These are phyloP conservation scores for Kurtzmaniella quercitrusa DNA, from an alignment of 1,139 yeast genomes.

Conservation along the genomic window DNA sequence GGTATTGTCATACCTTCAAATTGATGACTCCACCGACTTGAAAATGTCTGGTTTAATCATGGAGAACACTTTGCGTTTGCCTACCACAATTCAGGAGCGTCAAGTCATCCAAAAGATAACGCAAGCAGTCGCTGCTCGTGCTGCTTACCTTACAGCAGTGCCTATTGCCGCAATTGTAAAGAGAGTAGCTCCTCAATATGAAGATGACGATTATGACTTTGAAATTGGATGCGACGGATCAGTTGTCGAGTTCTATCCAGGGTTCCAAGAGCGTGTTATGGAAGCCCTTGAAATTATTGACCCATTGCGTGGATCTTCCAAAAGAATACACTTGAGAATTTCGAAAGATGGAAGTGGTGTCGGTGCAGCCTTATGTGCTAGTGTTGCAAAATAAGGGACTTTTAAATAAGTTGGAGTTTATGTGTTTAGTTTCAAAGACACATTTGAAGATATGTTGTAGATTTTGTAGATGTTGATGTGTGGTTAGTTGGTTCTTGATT, in stretches of 20 bases:
- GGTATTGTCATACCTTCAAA: slow-evolving; percentile 75
- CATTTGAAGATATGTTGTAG: no score
- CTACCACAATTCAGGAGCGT: slow-evolving; percentile 68
- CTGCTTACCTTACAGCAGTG: slow-evolving; percentile 81
- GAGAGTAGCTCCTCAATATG: slow-evolving; percentile 38
- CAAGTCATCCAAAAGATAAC: slow-evolving; percentile 65
- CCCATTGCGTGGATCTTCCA: slow-evolving; percentile 66
- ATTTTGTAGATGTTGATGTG: no score
- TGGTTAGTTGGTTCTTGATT: no score
- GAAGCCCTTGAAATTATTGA: slow-evolving; percentile 69
- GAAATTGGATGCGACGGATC: slow-evolving; percentile 96
- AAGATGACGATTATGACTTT: slow-evolving; percentile 59
- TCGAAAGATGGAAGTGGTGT: slow-evolving; percentile 96
- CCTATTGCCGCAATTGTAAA: slow-evolving; percentile 75
- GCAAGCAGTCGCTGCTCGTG: slow-evolving; percentile 74
- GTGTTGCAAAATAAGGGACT: slow-evolving; percentile 19
- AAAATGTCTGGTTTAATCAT: slow-evolving; percentile 61
- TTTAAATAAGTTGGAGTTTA: no score
- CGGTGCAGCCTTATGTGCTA: slow-evolving; percentile 92
- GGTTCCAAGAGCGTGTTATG: slow-evolving; percentile 69
- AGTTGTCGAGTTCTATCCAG: slow-evolving; percentile 88
- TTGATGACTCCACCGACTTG: slow-evolving; percentile 71
- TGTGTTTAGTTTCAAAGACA: no score
- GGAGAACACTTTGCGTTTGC: slow-evolving; percentile 59
- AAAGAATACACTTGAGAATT: slow-evolving; percentile 67